Base-by-base conservation (phyloP, 2,329 filamentous ascomycete genomes). In the Penicillium expansum region DNA sequence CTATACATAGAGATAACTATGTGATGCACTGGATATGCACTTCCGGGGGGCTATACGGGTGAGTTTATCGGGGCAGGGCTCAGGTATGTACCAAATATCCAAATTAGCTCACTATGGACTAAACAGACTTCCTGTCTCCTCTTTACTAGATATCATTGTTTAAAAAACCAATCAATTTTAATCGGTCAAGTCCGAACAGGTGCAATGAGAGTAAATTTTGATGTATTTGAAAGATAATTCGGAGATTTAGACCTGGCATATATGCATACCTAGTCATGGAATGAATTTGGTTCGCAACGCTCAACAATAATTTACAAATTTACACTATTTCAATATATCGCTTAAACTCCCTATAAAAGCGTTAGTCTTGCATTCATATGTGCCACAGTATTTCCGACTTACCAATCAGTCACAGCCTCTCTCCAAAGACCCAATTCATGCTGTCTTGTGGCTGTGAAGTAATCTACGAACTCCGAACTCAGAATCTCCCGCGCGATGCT, bases 381-480 rank as follows among this genome's bases (percentile, higher is more conserved):
- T n/a, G 4, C 9, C 20, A 27, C 16, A 13, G 13, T n/a, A 16
- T 30, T 2, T 20, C 39, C 13, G 54, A 86, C 88, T 75, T 81
- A 92, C 91, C 93, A 97, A 74, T 97, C 93, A 22, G 92, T 97
- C 11, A 97, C 92, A 1, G 92, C 92, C 74, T 97, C 92, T 66
- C 97, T 91, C 88, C 90, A 97, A 9, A 96, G 77, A 59, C 89
- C 80, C 55, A 93, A 82, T 76, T 97, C 93, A 74, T 97, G 92
- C 73, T 95, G 87, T 61, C 93, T 83, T 18, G 92, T 96, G n/a
- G 92, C 93, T 13, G 87, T 91, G 77, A 87, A 97, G 74, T 97
- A 93, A 14, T 97, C 92, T 5, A 97, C 93, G 76, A 97, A 97
- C 11, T 89, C 91, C 68, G 96, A 88, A 0, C 92, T 92, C 71